A percentile compares a stretch with the other conserved stretches of the same genome.
phyloP scores from a whole-genome alignment of 2,329 filamentous ascomycete genomes.

The Sporothrix curviconia region DNA sequence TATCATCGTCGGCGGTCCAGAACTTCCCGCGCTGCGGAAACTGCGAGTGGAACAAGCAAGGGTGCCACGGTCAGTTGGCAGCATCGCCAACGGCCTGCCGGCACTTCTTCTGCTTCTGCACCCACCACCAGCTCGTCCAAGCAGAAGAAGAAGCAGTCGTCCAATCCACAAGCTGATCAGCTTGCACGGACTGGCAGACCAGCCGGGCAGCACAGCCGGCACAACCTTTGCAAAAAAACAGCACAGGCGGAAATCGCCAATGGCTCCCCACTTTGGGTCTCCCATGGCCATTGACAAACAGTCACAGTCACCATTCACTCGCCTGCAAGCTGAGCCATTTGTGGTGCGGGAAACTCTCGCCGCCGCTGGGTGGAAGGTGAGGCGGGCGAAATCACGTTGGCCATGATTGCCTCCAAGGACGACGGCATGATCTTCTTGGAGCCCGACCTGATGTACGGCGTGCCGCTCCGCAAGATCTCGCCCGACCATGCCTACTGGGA shows the following conservation, averaged over 20 bases:
- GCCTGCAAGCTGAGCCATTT: neutral
- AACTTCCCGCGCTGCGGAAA: constrained; percentile 45
- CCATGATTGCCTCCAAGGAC: constrained; percentile 40
- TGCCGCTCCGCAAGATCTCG: constrained; percentile 47
- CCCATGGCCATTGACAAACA: neutral
- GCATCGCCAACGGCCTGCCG: neutral
- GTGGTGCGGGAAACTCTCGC: neutral
- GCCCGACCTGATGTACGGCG: constrained; percentile 46
- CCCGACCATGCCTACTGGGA: constrained; percentile 51
- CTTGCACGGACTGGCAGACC: too few relatives aligned
- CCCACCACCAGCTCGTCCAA: neutral
- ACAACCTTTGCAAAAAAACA: too few relatives aligned
- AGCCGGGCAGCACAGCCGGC: too few relatives aligned
- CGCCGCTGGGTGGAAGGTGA: neutral
- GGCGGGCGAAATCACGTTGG: constrained; percentile 38
- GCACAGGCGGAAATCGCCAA: too few relatives aligned
- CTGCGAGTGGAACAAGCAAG: constrained; percentile 42
- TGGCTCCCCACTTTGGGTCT: neutral
- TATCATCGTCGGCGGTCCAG: constrained; percentile 34
- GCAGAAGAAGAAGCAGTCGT: neutral
- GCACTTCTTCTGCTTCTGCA: too few relatives aligned
- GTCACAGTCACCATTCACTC: neutral
- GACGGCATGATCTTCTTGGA: constrained; percentile 44
- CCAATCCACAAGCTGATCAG: neutral
- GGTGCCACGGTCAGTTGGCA: constrained; percentile 22